Conservation (phyloP, 495 filamentous ascomycete genomes). For the Xanthoparmelia taractica region DNA sequence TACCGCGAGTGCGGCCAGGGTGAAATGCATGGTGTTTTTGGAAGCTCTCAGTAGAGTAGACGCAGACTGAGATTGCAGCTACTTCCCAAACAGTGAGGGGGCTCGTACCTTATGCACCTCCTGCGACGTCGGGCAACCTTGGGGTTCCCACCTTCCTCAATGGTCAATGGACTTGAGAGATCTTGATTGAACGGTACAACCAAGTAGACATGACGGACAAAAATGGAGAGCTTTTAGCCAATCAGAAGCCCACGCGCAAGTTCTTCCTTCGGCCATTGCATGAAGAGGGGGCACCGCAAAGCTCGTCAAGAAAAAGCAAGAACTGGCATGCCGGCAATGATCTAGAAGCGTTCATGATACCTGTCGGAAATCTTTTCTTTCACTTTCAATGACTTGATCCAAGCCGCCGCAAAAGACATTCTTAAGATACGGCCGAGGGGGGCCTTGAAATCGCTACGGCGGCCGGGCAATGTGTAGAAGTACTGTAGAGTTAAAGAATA, state of each 20-base stretch:
- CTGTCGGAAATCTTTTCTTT: neutral
- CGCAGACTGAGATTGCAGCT: neutral
- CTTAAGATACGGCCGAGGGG: too few relatives aligned
- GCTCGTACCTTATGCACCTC: conserved; percentile 9
- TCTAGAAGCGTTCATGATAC: neutral
- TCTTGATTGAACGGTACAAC: neutral
- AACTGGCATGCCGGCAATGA: neutral
- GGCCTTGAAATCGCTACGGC: too few relatives aligned
- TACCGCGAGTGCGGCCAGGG: neutral
- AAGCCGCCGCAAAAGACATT: too few relatives aligned
- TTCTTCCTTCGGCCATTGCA: neutral
- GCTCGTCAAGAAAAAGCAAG: neutral
- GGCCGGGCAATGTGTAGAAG: too few relatives aligned
- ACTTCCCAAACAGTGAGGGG: neutral
- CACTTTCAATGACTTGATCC: too few relatives aligned
- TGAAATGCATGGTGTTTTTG: conserved; percentile 8
- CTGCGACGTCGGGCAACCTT: neutral
- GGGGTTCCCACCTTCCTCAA: conserved; percentile 6
- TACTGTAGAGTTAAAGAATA: too few relatives aligned
- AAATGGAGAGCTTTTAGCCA: conserved; percentile 7
- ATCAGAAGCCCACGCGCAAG: conserved; percentile 13
- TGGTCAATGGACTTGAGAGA: conserved; percentile 3
- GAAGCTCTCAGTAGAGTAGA: neutral
- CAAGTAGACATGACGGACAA: neutral
- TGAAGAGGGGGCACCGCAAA: neutral